phyloP scores from a whole-genome alignment of 106 monocot species.

The Apostasia shenzhenica region DNA sequence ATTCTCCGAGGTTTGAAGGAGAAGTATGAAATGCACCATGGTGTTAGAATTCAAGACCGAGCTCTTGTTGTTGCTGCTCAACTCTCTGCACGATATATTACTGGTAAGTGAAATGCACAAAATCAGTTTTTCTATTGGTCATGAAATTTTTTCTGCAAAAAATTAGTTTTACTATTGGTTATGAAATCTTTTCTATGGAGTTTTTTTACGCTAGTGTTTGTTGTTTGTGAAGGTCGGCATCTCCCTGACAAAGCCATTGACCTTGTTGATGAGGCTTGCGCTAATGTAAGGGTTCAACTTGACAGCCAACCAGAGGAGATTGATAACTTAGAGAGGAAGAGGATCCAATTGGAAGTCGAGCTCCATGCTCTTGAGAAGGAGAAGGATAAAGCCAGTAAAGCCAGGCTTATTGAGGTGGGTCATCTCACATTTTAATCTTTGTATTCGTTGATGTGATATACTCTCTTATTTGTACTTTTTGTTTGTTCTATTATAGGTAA shows the following conservation, averaged over 20 bases:
- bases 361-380: conserved; percentile 92
- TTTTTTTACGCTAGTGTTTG: not conserved
- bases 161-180: not conserved
- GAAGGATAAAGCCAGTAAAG: conserved; percentile 93
- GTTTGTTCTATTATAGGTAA: conserved; percentile 30
- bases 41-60: conserved; percentile 55
- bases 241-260: conserved; percentile 97
- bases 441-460: not conserved
- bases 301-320: conserved; percentile 34
- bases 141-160: not conserved
- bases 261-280: conserved; percentile 93
- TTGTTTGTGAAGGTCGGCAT: conserved; percentile 47
- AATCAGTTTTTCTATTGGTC: not conserved
- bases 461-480: not conserved
- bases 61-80: conserved; percentile 68
- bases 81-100: conserved; percentile 48
- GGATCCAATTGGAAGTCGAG: conserved; percentile 89
- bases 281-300: conserved; percentile 64
- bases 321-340: conserved; percentile 29
- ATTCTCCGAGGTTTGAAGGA: conserved; percentile 63
- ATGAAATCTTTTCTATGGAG: not conserved
- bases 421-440: too few species aligned
- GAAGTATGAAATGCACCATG: conserved; percentile 64
- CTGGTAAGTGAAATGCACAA: conserved; percentile 20
- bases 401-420: conserved; percentile 69